These are phyloP conservation scores for Tolypocladium nubicola DNA, from an alignment of 2,329 filamentous ascomycete species.

Conservation along the genomic window DNA sequence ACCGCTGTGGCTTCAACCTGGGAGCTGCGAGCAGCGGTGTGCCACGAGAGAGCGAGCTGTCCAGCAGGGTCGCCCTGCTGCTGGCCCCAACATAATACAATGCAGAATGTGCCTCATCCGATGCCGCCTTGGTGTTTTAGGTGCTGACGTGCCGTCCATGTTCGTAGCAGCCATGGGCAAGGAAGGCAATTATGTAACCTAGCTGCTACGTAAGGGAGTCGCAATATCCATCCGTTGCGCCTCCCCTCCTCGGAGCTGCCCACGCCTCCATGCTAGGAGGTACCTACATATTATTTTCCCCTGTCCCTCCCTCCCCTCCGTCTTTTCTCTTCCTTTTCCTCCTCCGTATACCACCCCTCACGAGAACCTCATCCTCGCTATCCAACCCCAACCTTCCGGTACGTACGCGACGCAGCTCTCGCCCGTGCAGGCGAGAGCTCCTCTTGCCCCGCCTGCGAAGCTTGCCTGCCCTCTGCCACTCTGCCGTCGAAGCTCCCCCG, in stretches of 20 bases:
- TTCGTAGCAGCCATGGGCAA: too few relatives aligned
- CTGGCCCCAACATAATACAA: background rate
- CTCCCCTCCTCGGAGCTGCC: background rate
- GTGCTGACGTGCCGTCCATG: background rate
- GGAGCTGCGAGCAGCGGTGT: too few relatives aligned
- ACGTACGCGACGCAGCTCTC: background rate
- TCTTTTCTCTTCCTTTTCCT: background rate
- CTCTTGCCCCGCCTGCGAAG: background rate
- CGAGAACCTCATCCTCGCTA: background rate
- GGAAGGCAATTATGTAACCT: background rate
- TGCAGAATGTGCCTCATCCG: background rate
- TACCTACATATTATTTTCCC: constrained; percentile 1
- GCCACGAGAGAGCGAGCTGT: too few relatives aligned
- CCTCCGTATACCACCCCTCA: background rate
- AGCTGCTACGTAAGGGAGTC: background rate
- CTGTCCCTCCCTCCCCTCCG: constrained; percentile 1
- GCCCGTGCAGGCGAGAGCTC: background rate
- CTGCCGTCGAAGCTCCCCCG: background rate
- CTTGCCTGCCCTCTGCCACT: background rate
- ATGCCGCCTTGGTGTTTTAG: background rate
- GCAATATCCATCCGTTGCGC: background rate
- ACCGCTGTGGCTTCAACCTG: background rate
- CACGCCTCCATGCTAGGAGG: background rate
- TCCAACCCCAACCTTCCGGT: background rate
- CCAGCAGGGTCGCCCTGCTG: background rate